Evolutionary conservation across 2,329 filamentous ascomycete species (phyloP), one percentile per base, ranked within the genome.

Genomic region (Graphilbum ipis-grandicollis): DNA sequence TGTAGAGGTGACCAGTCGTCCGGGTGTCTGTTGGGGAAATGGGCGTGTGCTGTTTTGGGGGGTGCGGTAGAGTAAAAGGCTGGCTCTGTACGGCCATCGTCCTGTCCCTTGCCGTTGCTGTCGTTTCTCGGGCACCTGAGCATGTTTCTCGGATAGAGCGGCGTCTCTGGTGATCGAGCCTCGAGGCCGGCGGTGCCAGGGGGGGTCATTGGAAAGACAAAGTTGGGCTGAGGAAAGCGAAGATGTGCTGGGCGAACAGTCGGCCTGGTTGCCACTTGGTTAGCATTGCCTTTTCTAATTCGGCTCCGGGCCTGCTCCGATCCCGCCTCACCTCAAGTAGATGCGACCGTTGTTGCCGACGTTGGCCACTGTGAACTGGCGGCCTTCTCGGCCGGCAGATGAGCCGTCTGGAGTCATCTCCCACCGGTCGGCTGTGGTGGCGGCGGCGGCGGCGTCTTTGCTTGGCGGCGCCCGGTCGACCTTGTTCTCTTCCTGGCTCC

Each of bases 341-440:
- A 88, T 82, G 52, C 76, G 75, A 29, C 81, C 81, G 56, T 85
- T 84, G 52, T 84, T 81, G 19, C 80, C 80, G 41, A 88, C 80
- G 54, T 85, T 86, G 35, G 77, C 74, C 38, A 88, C 81, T 2
- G 79, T 75, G 52, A 88, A 86, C 49, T 82, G 75, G 38, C 77
- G 69, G 34, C 74, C 76, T 51, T 76, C 72, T 41, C 75, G 66
- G 25, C 70, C 67, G 38, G 63, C 69, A 33, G 73, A 70, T 39
- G 64, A 58, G 40, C 68, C 68, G 48, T 82, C 77, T 10, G 68
- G 63, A n/a, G 63, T 57, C 39, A 73, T 59, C 37, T 73, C 68
- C 47, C 59, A 61, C 49, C 63, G n/a, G n/a, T n/a, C n/a, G n/a
- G n/a, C n/a, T n/a, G n/a, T 71, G 23, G 8, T 28, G 39, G 67